phyloP scores from a whole-genome alignment of 73 alveolate genomes.

The Effrenium voratum region DNA sequence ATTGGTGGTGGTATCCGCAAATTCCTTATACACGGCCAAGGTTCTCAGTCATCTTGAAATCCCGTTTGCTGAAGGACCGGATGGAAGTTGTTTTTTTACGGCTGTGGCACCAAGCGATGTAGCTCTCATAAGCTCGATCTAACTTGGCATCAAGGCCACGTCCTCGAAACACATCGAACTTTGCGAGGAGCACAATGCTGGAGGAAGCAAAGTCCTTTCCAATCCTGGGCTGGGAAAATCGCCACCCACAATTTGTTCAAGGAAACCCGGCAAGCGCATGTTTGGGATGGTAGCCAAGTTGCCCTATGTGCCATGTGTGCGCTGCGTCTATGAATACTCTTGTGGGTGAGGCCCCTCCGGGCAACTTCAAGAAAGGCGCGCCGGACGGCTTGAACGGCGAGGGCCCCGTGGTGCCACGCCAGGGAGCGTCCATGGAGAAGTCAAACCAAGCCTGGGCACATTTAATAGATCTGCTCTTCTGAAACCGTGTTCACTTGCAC shows the following conservation, averaged over 20 bases:
- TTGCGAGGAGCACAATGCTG: not conserved
- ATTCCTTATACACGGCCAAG: not conserved
- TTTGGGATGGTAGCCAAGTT: not conserved
- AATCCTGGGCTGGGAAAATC: not conserved
- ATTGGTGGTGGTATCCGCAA: not conserved
- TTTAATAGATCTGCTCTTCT: not conserved
- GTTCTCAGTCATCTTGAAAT: conserved; percentile 35
- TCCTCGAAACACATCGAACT: not conserved
- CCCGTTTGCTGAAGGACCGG: not conserved
- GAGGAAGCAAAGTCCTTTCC: conserved; percentile 40
- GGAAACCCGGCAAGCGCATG: not conserved
- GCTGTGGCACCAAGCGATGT: not conserved
- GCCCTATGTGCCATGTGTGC: conserved; percentile 82
- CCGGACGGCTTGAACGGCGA: conserved; percentile 25
- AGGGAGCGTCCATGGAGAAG: not conserved
- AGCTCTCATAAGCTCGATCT: not conserved
- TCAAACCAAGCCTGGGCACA: conserved; percentile 46
- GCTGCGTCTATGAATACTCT: conserved; percentile 37
- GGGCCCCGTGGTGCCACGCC: not conserved
- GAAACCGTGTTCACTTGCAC: not conserved
- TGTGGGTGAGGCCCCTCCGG: not conserved
- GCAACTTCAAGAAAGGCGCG: not conserved
- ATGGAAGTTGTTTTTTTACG: not conserved
- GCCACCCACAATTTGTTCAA: not conserved
- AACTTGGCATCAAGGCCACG: not conserved